Evolutionary conservation across 2,329 filamentous ascomycete species (phyloP).

Genomic region (Calonectria hawksworthii): DNA sequence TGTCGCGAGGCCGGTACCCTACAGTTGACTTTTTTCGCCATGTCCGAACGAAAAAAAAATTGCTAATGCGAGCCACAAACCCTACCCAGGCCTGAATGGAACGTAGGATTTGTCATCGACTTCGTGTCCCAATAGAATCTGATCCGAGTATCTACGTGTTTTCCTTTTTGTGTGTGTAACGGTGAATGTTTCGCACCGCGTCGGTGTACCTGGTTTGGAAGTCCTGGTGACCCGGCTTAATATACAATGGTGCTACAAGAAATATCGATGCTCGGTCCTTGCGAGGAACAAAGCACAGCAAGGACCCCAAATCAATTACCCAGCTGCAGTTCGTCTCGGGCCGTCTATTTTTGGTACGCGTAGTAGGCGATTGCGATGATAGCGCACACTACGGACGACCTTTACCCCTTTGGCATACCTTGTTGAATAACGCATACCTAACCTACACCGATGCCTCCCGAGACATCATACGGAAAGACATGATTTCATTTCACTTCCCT

Average conservation of each 20-base stretch:
- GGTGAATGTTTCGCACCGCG: not conserved
- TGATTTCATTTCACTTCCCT: not conserved
- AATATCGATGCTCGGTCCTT: not conserved
- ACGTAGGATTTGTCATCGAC: conserved; percentile 1
- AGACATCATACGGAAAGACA: not conserved
- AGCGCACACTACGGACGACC: not conserved
- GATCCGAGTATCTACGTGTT: not conserved
- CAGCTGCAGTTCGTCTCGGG: too few species aligned
- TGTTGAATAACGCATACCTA: too few species aligned
- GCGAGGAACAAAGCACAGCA: not conserved
- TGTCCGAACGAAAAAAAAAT: not conserved
- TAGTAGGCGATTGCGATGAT: not conserved
- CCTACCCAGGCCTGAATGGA: not conserved
- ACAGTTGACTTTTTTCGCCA: conserved; percentile 7
- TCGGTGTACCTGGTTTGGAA: not conserved
- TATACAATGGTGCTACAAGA: not conserved
- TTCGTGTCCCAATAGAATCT: not conserved
- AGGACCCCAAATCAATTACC: not conserved
- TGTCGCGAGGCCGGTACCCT: conserved; percentile 16
- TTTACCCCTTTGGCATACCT: not conserved
- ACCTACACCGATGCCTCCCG: not conserved
- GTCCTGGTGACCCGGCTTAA: not conserved
- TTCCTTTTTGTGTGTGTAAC: not conserved
- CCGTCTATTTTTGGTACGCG: not conserved
- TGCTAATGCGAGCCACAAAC: conserved; percentile 5